These are phyloP conservation scores for Tricholoma sp. DNA, from an alignment of 768 basidiomycete genomes.

Conservation along the genomic window DNA sequence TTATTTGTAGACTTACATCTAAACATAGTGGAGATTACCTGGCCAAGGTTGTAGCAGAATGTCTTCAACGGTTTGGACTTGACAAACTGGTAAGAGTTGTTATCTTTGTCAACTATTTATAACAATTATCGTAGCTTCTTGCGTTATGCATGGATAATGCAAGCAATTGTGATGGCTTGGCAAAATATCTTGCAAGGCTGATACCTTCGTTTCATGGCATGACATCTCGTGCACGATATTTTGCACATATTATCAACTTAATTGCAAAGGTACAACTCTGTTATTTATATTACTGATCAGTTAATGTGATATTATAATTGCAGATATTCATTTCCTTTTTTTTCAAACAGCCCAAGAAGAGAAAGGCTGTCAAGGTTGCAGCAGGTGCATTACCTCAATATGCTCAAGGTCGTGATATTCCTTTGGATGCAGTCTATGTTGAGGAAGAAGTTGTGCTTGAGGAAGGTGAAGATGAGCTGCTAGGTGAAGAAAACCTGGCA, in stretches of 20 bases:
- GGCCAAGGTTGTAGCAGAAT: slow-evolving; percentile 19
- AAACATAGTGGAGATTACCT: slow-evolving; percentile 24
- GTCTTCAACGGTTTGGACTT: slow-evolving; percentile 21
- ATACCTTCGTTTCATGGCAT: background rate
- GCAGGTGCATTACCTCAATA: too few relatives aligned
- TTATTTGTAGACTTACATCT: slow-evolving; percentile 18
- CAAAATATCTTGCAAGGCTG: background rate
- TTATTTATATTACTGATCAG: background rate
- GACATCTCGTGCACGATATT: slow-evolving; percentile 11
- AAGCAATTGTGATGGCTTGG: background rate
- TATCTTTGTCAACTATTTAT: background rate
- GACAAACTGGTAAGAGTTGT: slow-evolving; percentile 18
- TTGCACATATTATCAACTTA: slow-evolving; percentile 25
- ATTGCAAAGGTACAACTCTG: slow-evolving; percentile 23
- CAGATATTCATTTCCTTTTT: too few relatives aligned
- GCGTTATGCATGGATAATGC: background rate
- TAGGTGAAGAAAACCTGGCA: too few relatives aligned
- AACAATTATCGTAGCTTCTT: slow-evolving; percentile 3
- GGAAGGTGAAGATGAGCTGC: background rate
- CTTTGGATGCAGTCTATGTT: too few relatives aligned
- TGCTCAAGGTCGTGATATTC: too few relatives aligned
- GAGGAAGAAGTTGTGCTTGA: too few relatives aligned
- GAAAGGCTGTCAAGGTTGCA: too few relatives aligned
- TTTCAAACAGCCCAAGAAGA: too few relatives aligned
- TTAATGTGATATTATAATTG: too few relatives aligned